A percentile compares a stretch with the other conserved stretches of the same genome.
These are phyloP conservation scores for Pseudogymnoascus sp. DNA, from an alignment of 2,329 filamentous ascomycete species.

Conservation along the genomic window DNA sequence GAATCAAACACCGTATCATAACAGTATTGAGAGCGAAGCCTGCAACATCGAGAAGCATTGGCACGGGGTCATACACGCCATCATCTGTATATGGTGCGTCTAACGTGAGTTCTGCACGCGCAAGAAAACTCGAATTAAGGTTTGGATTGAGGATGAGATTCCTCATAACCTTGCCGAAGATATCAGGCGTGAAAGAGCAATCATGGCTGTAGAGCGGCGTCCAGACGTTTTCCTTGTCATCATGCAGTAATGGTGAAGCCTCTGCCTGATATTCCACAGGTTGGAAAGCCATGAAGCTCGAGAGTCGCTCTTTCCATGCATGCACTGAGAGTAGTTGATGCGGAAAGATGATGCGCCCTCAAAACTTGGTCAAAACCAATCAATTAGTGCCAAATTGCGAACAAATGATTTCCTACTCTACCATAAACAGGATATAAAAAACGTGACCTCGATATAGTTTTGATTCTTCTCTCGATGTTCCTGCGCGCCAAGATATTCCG, in stretches of 20 bases:
- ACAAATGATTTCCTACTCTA: neutral
- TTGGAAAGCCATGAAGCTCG: constrained; percentile 30
- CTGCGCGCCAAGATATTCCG: constrained; percentile 1
- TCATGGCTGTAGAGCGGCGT: constrained; percentile 46
- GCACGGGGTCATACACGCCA: constrained; percentile 26
- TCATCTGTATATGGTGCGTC: constrained; percentile 36
- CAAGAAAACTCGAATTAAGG: constrained; percentile 68
- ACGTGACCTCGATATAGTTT: neutral
- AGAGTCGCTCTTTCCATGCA: neutral
- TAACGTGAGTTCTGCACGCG: constrained; percentile 67
- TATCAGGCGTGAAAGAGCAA: constrained; percentile 56
- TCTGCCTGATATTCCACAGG: constrained; percentile 31
- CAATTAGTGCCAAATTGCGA: neutral
- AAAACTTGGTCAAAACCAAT: neutral
- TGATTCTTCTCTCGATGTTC: neutral
- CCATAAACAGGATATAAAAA: neutral
- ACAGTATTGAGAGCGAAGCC: constrained; percentile 48
- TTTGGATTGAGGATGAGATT: constrained; percentile 76
- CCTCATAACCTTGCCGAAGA: constrained; percentile 61
- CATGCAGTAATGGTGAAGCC: constrained; percentile 30
- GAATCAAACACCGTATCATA: constrained; percentile 70
- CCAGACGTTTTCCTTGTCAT: constrained; percentile 39
- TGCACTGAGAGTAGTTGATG: neutral
- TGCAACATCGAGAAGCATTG: constrained; percentile 39
- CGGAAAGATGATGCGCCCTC: neutral